These are phyloP conservation scores for Cladophialophora carrionii DNA, from an alignment of 2,329 filamentous ascomycete genomes.

Conservation along the genomic window DNA sequence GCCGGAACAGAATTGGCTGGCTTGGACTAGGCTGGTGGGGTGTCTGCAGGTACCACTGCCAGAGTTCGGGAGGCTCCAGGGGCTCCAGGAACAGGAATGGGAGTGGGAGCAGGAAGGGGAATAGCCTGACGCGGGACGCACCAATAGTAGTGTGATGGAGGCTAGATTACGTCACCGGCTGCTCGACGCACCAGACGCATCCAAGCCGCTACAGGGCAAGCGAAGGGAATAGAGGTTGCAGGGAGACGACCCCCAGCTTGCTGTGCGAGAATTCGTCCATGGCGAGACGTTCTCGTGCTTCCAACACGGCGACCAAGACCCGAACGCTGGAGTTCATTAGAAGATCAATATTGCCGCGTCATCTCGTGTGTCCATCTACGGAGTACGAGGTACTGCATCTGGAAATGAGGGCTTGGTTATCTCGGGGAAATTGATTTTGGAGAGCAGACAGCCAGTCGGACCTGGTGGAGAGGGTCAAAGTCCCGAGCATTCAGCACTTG, in stretches of 20 bases:
- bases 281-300: background rate
- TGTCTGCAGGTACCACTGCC: conserved; percentile 11
- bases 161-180: conserved; percentile 7
- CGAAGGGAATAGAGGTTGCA: conserved; percentile 2
- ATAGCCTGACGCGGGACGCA: background rate
- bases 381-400: background rate
- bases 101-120: background rate
- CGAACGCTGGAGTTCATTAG: background rate
- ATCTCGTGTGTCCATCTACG: background rate
- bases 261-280: background rate
- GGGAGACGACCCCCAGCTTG: background rate
- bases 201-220: conserved; percentile 4
- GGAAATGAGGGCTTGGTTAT: background rate
- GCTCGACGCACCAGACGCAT: background rate
- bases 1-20: conserved; percentile 15
- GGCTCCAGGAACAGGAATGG: background rate
- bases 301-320: background rate
- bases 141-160: background rate
- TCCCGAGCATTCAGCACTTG: background rate
- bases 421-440: conserved; percentile 6
- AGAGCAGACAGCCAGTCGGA: background rate
- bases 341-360: background rate
- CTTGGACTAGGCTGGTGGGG: background rate
- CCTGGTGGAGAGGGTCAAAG: background rate
- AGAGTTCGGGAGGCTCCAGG: background rate